These are phyloP conservation scores for Aspergillus sp. DNA, from an alignment of 2,329 filamentous ascomycete genomes.

Conservation along the genomic window DNA sequence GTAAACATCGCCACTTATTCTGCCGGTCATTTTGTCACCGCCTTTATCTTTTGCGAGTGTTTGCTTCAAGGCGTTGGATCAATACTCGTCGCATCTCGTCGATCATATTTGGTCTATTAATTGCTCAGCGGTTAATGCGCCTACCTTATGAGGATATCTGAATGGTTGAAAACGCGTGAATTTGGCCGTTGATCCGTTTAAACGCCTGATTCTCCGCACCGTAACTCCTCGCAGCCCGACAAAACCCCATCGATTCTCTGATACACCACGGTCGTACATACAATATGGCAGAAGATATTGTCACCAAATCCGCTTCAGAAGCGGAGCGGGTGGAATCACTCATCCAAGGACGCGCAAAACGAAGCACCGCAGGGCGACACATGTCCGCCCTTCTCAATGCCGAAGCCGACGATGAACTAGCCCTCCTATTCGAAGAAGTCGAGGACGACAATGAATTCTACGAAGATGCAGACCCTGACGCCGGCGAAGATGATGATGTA, in stretches of 20 bases:
- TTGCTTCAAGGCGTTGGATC: not conserved
- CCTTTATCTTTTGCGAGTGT: not conserved
- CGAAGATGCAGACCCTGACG: constrained; percentile 34
- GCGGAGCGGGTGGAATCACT: constrained; percentile 24
- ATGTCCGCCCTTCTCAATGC: constrained; percentile 71
- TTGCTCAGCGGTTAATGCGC: too few species aligned
- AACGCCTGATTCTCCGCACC: too few species aligned
- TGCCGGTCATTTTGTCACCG: not conserved
- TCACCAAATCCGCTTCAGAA: constrained; percentile 15
- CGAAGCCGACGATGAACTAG: constrained; percentile 61
- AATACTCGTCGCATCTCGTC: not conserved
- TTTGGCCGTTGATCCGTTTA: too few species aligned
- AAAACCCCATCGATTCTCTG: not conserved
- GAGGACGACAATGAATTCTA: constrained; percentile 47
- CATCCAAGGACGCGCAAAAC: constrained; percentile 53
- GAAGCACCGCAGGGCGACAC: constrained; percentile 76
- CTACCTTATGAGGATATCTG: too few species aligned
- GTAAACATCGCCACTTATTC: not conserved
- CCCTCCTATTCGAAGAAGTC: constrained; percentile 59
- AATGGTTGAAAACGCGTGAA: too few species aligned
- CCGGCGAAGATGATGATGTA: constrained; percentile 62
- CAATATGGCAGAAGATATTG: constrained; percentile 17
- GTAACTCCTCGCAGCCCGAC: not conserved
- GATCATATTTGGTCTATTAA: too few species aligned
- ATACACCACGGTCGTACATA: constrained; percentile 8